Base-by-base conservation (phyloP, 2,329 filamentous ascomycete genomes). In the Trichoderma sp. region DNA sequence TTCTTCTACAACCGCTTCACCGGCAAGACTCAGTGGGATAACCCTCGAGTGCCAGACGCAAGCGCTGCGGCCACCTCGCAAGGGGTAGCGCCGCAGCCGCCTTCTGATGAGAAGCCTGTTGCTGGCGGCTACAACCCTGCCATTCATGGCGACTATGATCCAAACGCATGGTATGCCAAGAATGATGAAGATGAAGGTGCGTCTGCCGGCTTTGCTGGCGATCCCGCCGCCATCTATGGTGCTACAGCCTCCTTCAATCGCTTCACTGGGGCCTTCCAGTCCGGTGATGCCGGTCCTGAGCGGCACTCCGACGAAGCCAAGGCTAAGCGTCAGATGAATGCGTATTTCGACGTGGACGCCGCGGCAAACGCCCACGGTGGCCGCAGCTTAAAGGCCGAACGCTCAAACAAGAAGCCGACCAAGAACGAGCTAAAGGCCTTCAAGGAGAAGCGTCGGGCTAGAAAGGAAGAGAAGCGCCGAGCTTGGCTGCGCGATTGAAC, bases 91-190 rank as follows among this genome's bases (percentile, higher is more conserved):
- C 79, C 73, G 73, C 80, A 73, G 39, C 75, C 74, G 5, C 79
- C 78, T 6, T 72, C 76, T 66, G 77, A 78, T 69, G 79, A 80
- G 70, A 78, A 68, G 64, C 81, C 73, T 56, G 81, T 87, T 26
- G 86, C 85, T 5, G 90, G 90, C 69, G 94, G 95, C 70, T 99
- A 99, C 82, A 97, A 98, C 77, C 96, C 96, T 1, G 92, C 93
- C 28, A 95, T 99, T 56, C 96, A 99, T 78, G 96, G 96, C 74
- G 91, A 94, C 81, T 99, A 97, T 83, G 96, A 99, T 76, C 94
- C 94, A 4, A 96, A 90, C 70, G 95, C 96, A n/a, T 92, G 94
- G 83, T 99, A 99, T 78, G 95, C 96, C 13, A 86, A 92, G 76
- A 82, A 84, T 56, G 79, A 82, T 59, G 77, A 78, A 13, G 74